Conservation (phyloP, 164 flowering plant genomes). For the Saururus chinensis region DNA sequence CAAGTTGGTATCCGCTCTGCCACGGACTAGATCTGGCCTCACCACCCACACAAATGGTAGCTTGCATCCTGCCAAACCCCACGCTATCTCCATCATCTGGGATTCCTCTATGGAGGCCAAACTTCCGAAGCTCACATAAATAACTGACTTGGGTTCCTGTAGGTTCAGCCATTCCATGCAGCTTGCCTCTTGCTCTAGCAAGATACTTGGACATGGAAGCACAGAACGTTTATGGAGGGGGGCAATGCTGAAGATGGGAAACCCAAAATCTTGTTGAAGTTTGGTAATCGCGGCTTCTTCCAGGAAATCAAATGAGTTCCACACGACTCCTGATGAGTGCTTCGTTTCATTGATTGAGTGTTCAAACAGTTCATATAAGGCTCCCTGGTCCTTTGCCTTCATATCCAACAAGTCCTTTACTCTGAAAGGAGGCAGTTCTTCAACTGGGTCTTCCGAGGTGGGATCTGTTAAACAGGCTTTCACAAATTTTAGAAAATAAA, state of each 20-base stretch:
- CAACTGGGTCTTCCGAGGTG: neutral
- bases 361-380: neutral
- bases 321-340: neutral
- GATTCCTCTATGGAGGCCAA: neutral
- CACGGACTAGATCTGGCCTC: neutral
- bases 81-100: neutral
- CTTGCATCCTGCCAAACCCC: neutral
- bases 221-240: neutral
- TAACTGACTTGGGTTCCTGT: neutral
- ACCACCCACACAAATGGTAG: neutral
- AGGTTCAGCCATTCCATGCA: neutral
- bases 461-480: neutral
- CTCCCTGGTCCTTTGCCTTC: neutral
- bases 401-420: neutral
- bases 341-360: neutral
- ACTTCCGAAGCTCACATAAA: conserved; percentile 4
- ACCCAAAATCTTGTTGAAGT: neutral
- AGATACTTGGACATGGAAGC: neutral
- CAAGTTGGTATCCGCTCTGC: neutral
- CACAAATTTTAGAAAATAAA: too few relatives aligned
- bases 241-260: neutral
- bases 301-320: neutral
- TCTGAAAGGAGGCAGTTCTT: neutral
- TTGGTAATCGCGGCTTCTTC: neutral
- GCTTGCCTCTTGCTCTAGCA: neutral